phyloP scores from a whole-genome alignment of 2,329 filamentous ascomycete species.

The Xylariaceae sp. region DNA sequence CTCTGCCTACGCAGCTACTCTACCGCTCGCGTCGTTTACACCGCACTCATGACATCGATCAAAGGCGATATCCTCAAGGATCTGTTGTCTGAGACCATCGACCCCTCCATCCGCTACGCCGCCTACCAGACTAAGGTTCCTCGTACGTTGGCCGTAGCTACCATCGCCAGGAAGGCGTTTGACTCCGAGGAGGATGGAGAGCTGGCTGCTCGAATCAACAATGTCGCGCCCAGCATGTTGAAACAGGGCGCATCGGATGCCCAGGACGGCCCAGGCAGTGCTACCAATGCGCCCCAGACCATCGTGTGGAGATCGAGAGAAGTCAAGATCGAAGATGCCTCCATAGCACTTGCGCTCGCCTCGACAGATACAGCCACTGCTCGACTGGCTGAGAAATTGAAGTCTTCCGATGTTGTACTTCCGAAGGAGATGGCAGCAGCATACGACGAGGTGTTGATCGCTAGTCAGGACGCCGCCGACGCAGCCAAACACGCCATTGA shows the following conservation, averaged over 20 bases:
- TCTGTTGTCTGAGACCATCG: constrained; percentile 78
- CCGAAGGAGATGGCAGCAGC: constrained; percentile 73
- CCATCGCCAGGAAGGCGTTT: constrained; percentile 78
- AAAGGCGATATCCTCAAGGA: constrained; percentile 83
- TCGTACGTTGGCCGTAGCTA: constrained; percentile 75
- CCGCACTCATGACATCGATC: constrained; percentile 61
- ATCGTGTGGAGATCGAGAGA: constrained; percentile 83
- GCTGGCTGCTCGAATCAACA: constrained; percentile 66
- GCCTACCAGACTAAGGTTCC: constrained; percentile 89
- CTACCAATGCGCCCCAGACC: constrained; percentile 63
- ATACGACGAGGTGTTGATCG: constrained; percentile 86
- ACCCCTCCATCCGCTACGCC: constrained; percentile 90
- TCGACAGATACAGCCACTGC: constrained; percentile 58
- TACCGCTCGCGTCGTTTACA: constrained; percentile 78
- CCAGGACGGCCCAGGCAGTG: constrained; percentile 47
- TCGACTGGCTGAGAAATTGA: constrained; percentile 47
- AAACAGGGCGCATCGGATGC: constrained; percentile 51
- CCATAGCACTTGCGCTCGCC: constrained; percentile 81
- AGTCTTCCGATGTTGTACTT: constrained; percentile 41
- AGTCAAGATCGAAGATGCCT: constrained; percentile 87
- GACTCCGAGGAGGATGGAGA: constrained; percentile 56
- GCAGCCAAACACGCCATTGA: constrained; percentile 92
- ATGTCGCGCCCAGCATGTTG: constrained; percentile 66
- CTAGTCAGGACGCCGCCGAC: constrained; percentile 91
- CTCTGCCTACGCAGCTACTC: constrained; percentile 73